Conservation (phyloP, 306 rosid genomes). For the Senna siamea region DNA sequence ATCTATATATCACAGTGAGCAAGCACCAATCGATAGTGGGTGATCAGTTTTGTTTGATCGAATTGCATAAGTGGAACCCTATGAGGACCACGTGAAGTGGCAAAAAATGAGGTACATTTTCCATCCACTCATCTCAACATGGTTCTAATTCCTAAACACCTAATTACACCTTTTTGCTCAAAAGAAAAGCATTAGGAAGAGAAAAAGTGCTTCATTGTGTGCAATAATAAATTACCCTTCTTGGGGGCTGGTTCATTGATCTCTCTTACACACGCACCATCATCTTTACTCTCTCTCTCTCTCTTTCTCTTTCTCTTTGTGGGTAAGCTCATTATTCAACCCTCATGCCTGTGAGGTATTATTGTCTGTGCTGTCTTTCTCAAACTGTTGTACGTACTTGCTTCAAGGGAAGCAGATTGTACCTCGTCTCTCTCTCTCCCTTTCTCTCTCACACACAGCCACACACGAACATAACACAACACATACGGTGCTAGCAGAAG, state of each 20-base stretch:
- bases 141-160: slow-evolving; percentile 35
- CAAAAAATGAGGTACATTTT: slow-evolving; percentile 50
- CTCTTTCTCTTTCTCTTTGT: no score
- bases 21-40: no score
- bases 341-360: slow-evolving; percentile 46
- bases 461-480: slow-evolving; percentile 23
- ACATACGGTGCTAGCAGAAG: slow-evolving; percentile 12
- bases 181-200: no score
- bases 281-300: no score
- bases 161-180: slow-evolving; percentile 10
- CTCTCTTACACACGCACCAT: no score
- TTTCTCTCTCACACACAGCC: slow-evolving; percentile 29
- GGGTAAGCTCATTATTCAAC: slow-evolving; percentile 37
- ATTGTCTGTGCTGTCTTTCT: slow-evolving; percentile 69
- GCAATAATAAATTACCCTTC: no score
- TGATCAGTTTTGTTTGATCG: no score
- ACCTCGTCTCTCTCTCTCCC: slow-evolving; percentile 21
- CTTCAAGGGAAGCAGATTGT: slow-evolving; percentile 30
- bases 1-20: no score
- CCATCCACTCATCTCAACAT: slow-evolving; percentile 48
- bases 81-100: slow-evolving; percentile 85
- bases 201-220: no score
- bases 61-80: slow-evolving; percentile 47
- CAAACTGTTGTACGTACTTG: slow-evolving; percentile 49
- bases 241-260: no score